A percentile compares a stretch with the other conserved stretches of the same genome.
Evolutionary conservation across 495 filamentous ascomycete species (phyloP).

Genomic region (Letharia columbiana): DNA sequence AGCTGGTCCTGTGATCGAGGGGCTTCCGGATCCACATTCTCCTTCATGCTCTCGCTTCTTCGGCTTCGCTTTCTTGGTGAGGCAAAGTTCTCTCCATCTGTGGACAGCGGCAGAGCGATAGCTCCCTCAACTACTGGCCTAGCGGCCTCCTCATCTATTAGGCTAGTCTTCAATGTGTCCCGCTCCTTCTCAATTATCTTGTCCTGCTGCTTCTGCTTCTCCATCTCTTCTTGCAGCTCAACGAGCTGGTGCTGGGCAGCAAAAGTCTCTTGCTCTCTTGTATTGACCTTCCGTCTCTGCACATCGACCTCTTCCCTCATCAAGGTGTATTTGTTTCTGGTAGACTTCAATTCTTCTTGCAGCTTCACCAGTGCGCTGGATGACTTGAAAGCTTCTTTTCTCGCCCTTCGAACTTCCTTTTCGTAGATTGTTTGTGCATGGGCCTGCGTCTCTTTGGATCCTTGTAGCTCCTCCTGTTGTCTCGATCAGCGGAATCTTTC

Average conservation of each 20-base stretch:
- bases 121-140: constrained; percentile 57
- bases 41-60: constrained; percentile 29
- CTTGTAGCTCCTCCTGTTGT: constrained; percentile 62
- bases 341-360: constrained; percentile 73
- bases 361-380: constrained; percentile 67
- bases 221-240: constrained; percentile 65
- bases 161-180: constrained; percentile 52
- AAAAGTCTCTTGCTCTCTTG: constrained; percentile 63
- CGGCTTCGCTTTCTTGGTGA: constrained; percentile 29
- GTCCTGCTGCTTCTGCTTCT: constrained; percentile 52
- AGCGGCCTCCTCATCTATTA: constrained; percentile 51
- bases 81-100: constrained; percentile 24
- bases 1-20: constrained; percentile 36
- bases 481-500: constrained; percentile 4
- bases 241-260: constrained; percentile 63
- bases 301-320: constrained; percentile 46
- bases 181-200: constrained; percentile 61
- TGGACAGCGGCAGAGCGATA: constrained; percentile 44
- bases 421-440: constrained; percentile 69
- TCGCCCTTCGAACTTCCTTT: constrained; percentile 72
- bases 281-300: constrained; percentile 37
- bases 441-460: constrained; percentile 63
- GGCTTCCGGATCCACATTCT: constrained; percentile 39
- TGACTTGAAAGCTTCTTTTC: constrained; percentile 78
- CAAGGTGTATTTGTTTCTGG: constrained; percentile 44